Percentiles rank a stretch among this genome's conserved stretches.
phyloP scores from a whole-genome alignment of 192 early-diverging fungal genomes.

The Gigaspora rosea region DNA sequence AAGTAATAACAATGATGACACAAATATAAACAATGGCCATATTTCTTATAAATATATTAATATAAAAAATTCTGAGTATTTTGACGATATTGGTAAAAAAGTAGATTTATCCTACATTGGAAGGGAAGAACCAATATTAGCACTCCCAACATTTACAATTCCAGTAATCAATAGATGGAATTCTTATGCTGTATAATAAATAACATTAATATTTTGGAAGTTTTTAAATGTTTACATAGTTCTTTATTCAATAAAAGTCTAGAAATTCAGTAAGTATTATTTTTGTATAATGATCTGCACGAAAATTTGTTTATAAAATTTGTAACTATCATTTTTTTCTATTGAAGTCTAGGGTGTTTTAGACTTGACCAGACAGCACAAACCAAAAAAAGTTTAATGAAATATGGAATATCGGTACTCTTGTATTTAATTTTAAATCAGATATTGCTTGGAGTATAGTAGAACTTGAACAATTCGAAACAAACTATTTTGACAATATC shows the following conservation, averaged over 20 bases:
- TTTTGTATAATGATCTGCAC: slow-evolving; percentile 3
- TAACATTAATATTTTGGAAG: slow-evolving; percentile 16
- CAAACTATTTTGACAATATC: slow-evolving; percentile 25
- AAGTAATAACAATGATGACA: no score
- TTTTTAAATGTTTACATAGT: slow-evolving; percentile 4
- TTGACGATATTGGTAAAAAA: slow-evolving; percentile 10
- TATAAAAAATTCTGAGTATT: slow-evolving; percentile 27
- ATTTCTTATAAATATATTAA: slow-evolving; percentile 7
- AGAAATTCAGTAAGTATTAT: slow-evolving; percentile 30
- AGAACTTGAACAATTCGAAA: slow-evolving; percentile 3
- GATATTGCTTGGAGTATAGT: slow-evolving; percentile 10
- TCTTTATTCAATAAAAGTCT: slow-evolving; percentile 5
- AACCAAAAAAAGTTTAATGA: slow-evolving; percentile 20
- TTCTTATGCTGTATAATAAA: background rate
- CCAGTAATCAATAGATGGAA: slow-evolving; percentile 19
- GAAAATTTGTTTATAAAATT: slow-evolving; percentile 23
- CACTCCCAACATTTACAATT: background rate
- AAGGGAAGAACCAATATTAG: slow-evolving; percentile 3
- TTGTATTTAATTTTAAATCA: slow-evolving; percentile 17
- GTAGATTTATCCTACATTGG: slow-evolving; percentile 16
- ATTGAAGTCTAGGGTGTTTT: slow-evolving; percentile 12
- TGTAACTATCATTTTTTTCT: slow-evolving; percentile 9
- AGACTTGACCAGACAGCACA: slow-evolving; percentile 14
- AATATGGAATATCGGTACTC: background rate
- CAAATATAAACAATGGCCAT: background rate